Evolutionary conservation across 768 basidiomycete species (phyloP).

Genomic region (Dictyophora rubrovolvata): DNA sequence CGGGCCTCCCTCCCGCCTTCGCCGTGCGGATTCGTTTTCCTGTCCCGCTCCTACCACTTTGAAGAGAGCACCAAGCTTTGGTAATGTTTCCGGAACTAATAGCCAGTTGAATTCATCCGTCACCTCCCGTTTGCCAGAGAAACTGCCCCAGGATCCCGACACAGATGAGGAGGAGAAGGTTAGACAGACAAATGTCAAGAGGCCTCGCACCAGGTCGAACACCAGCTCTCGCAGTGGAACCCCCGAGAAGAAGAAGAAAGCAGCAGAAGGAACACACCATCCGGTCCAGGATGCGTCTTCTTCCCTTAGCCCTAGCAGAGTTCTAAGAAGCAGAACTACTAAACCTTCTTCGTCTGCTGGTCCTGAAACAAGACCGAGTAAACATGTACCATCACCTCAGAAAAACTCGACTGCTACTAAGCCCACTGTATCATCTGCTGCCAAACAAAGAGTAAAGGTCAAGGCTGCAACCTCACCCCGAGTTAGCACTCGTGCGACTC

Average conservation of each 20-base stretch:
- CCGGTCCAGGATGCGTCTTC: not conserved
- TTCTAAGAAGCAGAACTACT: not conserved
- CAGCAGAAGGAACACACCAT: not conserved
- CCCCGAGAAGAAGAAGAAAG: slow-evolving; percentile 17
- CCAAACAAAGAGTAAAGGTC: slow-evolving; percentile 21
- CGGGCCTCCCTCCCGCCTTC: slow-evolving; percentile 20
- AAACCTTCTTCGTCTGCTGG: not conserved
- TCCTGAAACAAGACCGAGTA: not conserved
- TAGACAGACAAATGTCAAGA: slow-evolving; percentile 52
- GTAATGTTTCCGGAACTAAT: slow-evolving; percentile 23
- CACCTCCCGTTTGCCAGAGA: slow-evolving; percentile 11
- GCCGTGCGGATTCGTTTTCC: slow-evolving; percentile 19
- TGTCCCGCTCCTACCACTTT: slow-evolving; percentile 16
- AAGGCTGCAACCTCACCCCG: slow-evolving; percentile 29
- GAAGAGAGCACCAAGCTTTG: slow-evolving; percentile 57
- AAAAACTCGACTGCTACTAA: not conserved
- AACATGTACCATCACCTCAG: too few relatives aligned
- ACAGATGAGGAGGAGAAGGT: slow-evolving; percentile 72
- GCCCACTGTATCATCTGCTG: slow-evolving; percentile 17
- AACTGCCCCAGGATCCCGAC: slow-evolving; percentile 21
- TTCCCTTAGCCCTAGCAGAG: too few relatives aligned
- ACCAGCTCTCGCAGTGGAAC: not conserved
- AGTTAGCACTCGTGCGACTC: slow-evolving; percentile 57
- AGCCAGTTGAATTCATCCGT: slow-evolving; percentile 13
- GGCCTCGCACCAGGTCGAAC: slow-evolving; percentile 28